Conservation (phyloP, 2,329 filamentous ascomycete species). For the Neofusicoccum kwambonambiense region DNA sequence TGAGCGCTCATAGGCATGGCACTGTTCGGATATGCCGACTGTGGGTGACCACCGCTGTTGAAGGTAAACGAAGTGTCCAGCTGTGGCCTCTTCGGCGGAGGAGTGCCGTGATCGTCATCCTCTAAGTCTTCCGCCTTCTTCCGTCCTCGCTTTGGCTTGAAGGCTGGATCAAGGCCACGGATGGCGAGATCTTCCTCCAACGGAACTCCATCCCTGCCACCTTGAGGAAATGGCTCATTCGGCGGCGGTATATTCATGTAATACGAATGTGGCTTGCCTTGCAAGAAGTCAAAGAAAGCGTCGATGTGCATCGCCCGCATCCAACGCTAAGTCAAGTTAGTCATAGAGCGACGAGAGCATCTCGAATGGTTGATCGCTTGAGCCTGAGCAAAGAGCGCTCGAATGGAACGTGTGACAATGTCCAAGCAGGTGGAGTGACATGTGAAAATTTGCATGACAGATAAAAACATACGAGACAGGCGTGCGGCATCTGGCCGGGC, state of each 20-base stretch:
- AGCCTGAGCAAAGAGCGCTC: too few relatives aligned
- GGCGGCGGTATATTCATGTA: conserved; percentile 72
- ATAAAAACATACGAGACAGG: too few relatives aligned
- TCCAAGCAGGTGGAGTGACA: too few relatives aligned
- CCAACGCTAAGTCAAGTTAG: conserved; percentile 64
- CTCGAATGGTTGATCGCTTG: too few relatives aligned
- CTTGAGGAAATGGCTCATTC: conserved; percentile 61
- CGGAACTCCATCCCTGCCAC: conserved; percentile 75
- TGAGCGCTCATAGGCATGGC: conserved; percentile 54
- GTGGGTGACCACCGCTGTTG: conserved; percentile 37
- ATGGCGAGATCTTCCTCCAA: conserved; percentile 87
- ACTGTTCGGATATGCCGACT: conserved; percentile 53
- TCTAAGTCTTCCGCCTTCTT: conserved; percentile 60
- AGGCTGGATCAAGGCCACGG: conserved; percentile 76
- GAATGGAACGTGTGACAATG: too few relatives aligned
- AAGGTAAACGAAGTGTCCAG: conserved; percentile 51
- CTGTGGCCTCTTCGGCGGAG: conserved; percentile 59
- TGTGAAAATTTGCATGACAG: too few relatives aligned
- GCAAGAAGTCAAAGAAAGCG: conserved; percentile 88
- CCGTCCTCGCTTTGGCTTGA: conserved; percentile 60
- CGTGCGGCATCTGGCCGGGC: too few relatives aligned
- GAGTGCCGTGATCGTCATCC: conserved; percentile 53
- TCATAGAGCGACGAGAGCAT: too few relatives aligned
- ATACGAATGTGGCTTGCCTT: conserved; percentile 75
- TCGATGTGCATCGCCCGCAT: conserved; percentile 96